Conservation (phyloP, 352 stramenopile species). For the Globisporangium orthogonon region DNA sequence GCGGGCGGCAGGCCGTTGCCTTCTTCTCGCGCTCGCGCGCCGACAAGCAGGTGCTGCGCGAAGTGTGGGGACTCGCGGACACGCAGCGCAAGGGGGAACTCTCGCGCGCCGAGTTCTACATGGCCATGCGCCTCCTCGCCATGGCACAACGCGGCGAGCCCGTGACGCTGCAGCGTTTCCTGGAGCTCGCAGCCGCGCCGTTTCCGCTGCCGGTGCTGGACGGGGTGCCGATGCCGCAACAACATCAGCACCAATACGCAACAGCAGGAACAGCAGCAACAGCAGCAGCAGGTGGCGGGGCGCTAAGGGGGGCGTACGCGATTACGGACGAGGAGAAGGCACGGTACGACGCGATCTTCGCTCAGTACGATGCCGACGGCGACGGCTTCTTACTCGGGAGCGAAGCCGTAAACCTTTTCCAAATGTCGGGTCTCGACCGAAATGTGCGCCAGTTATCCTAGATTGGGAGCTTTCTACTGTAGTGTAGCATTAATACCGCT, state of each 20-base stretch:
- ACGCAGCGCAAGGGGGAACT: slow-evolving; percentile 62
- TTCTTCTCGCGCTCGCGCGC: slow-evolving; percentile 92
- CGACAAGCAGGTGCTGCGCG: slow-evolving; percentile 71
- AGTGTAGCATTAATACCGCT: slow-evolving; percentile 3
- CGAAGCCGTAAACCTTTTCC: slow-evolving; percentile 90
- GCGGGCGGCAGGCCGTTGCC: slow-evolving; percentile 83
- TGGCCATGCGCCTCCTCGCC: slow-evolving; percentile 80
- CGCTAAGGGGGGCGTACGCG: slow-evolving; percentile 42
- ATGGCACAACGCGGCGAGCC: slow-evolving; percentile 77
- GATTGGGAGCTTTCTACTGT: slow-evolving; percentile 1
- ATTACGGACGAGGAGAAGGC: slow-evolving; percentile 85
- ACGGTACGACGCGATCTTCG: slow-evolving; percentile 91
- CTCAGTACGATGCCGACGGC: slow-evolving; percentile 85
- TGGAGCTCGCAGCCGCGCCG: slow-evolving; percentile 45
- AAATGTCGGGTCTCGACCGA: slow-evolving; percentile 90
- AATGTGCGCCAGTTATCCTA: slow-evolving; percentile 34
- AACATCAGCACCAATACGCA: slow-evolving; percentile 4
- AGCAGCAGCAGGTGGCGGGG: slow-evolving; percentile 2
- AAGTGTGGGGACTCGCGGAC: slow-evolving; percentile 82
- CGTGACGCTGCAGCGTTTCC: slow-evolving; percentile 60
- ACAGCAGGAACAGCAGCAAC: slow-evolving; percentile 1
- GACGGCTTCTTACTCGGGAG: slow-evolving; percentile 90
- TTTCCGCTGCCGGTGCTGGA: slow-evolving; percentile 63
- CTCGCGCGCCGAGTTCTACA: slow-evolving; percentile 79
- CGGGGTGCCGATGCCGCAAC: slow-evolving; percentile 26